Base-by-base conservation (phyloP, 2,329 filamentous ascomycete species). In the Coleophoma cylindrospora region DNA sequence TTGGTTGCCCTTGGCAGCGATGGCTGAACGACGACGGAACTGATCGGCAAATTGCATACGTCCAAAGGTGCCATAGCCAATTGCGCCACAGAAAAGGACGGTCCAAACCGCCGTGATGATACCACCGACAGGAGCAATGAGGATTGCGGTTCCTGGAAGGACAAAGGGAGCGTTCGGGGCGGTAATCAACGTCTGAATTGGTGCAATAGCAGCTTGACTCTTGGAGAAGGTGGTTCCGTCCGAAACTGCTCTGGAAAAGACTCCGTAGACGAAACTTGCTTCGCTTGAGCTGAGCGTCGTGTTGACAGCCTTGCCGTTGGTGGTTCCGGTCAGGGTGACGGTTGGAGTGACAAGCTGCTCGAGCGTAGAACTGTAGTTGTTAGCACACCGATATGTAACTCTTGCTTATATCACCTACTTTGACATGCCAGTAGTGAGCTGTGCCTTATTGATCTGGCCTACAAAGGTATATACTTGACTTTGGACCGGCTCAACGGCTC, bases 41-140 rank as follows among this genome's bases (percentile, higher is more conserved):
- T 79, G 74, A 45, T 86, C 81, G 36, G 82, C 74, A 68, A 85
- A 87, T 62, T 78, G 74, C 50, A 86, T 81, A 49, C 86, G 76
- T 63, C 84, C 77, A 51, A 80, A 75, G 4, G 85, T 89, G 50
- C 87, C 87, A 50, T 77, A 76, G 3, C 77, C 84, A 54, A 86
- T 79, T 19, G 76, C 79, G 0, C 66, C 65, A 7, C 82, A 46
- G 22, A 84, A 80, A 17, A 86, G 53, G 1, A 76, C 54, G 2
- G 81, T 66, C 84, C 87, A 91, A 12, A 77, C 61, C 37, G 76
- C 70, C 2, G 80, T 86, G 59, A 91, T 75, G 57, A 88, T 70
- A n/a, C 86, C 70, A 15, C 87, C 87, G 32, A 85, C 71, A 8
- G 87, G 86, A 66, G 87, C 84, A 53, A 89, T 80, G 59, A 87